Base-by-base conservation (phyloP, 495 filamentous ascomycete genomes). In the Aspergillus cristatus region DNA sequence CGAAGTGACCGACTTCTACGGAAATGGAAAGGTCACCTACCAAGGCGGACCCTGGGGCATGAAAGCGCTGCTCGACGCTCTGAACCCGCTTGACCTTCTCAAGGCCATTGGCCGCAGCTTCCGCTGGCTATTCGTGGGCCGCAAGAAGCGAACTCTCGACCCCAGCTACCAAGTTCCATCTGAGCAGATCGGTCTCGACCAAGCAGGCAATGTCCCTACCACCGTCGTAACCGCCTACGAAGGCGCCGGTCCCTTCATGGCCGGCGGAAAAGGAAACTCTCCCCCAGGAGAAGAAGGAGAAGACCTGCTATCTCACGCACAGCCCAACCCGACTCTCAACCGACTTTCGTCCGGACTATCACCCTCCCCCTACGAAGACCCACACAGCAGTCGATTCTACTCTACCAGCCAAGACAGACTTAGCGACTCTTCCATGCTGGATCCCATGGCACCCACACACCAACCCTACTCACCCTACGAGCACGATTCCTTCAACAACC, bases 41-140 rank as follows among this genome's bases (percentile, higher is more conserved):
- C 54, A 70, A 39, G 82, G 83, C 13, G 83, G 85, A 4, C 68
- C 66, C 15, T 60, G 74, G 12, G 84, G 83, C 14, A 39, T 74
- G 25, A 68, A 63, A 41, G 83, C 84, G 8, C 58, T 90, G 3
- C 49, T 66, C 14, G 79, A 90, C 43, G 79, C 85, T 4, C 75
- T 91, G 62, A 93, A 93, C 50, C 72, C 84, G 14, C 82, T 85
- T 75, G 88, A 95, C 51, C 68, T 94, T 28, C 48, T 88, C 38
- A 90, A 86, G 58, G 83, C 82, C 7, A 70, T 82, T 25, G 81
- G 78, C 6, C 74, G 88, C 15, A 79, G 83, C 15, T 79, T 85
- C 45, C 74, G 78, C 43, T 95, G 88, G 88, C 57, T 91, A 13
- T 76, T 87, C 32, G 76, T 86, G 7, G 85, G 88, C 25, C 67